Evolutionary conservation across 306 rosid species (phyloP), one percentile per base, ranked within the genome.

Genomic region (Trichosanthes cucumerina): DNA sequence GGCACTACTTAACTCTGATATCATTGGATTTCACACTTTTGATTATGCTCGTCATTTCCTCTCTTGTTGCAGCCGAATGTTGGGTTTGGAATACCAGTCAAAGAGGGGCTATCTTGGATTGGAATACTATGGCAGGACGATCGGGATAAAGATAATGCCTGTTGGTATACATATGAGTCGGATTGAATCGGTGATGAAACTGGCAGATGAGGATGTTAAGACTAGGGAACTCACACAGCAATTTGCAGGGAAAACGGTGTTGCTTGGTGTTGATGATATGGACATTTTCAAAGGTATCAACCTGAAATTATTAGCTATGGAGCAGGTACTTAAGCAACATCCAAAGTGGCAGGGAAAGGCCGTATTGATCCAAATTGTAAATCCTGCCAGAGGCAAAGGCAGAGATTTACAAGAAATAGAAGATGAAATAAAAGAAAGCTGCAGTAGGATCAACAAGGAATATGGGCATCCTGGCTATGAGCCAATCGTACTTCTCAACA

Each of bases 11-110:
- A 91, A 91, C 87, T 85, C 91, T 46, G 94, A 91, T 82, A 89
- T 91, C 80, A 91, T 91, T 63, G 97, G 94, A 36, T 91, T 91
- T 79, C 97, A 91, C 85, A 91, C 97, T 50, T 91, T 89, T 23
- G 97, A 91, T 81, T 91, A 91, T 80, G 97, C 97, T 66, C 97
- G 97, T 15, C 94, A 89, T 87, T 91, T 91, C 78, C 97, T 92
- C 75, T 88, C 97, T 36, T 92, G 97, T 80, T 92, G 97, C 79
- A 90, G 97, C 70, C 89, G 95, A 16, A 88, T 92, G 95, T 86
- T 92, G 87, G 97, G 97, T 79, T 81, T 90, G 79, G 91, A 88
- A 79, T 92, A 92, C 83, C 93, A 92, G 86, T 90, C 93, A 5
- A 92, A 88, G 84, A 86, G 97, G 81, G 97, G 97, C 11, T 92